Conservation (phyloP, 2,329 filamentous ascomycete species). For the Alternaria triticina region DNA sequence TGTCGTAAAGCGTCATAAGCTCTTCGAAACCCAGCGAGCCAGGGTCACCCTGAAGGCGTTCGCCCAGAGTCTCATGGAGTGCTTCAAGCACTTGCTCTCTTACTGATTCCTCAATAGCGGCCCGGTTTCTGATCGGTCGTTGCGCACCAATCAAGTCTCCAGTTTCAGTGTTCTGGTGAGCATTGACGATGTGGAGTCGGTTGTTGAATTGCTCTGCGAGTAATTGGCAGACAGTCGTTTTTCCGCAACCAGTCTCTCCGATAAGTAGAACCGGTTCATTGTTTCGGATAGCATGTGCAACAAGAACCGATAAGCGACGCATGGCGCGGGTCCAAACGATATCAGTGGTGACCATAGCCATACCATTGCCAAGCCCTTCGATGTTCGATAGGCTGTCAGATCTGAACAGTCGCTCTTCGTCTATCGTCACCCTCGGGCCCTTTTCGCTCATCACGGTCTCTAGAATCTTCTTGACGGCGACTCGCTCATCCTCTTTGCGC, state of each 20-base stretch:
- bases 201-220: constrained; percentile 80
- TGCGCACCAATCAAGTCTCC: constrained; percentile 97
- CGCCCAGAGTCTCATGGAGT: constrained; percentile 21
- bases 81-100: constrained; percentile 63
- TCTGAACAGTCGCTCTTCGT: constrained; percentile 76
- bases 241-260: constrained; percentile 96
- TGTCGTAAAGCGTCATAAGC: constrained; percentile 66
- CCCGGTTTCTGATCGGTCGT: constrained; percentile 84
- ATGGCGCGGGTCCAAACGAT: constrained; percentile 97
- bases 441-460: constrained; percentile 79
- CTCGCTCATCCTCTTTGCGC: constrained; percentile 84
- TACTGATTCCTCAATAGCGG: constrained; percentile 71
- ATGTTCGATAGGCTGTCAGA: constrained; percentile 45
- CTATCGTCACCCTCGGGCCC: constrained; percentile 70
- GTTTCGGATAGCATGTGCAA: constrained; percentile 84
- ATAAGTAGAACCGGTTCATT: constrained; percentile 94
- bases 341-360: constrained; percentile 16
- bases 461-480: constrained; percentile 84
- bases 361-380: constrained; percentile 35
- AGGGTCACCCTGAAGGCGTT: constrained; percentile 12
- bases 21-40: constrained; percentile 43
- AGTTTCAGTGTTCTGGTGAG: constrained; percentile 97
- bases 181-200: constrained; percentile 87
- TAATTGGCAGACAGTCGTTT: constrained; percentile 94
- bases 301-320: constrained; percentile 86